Evolutionary conservation across 2,329 filamentous ascomycete genomes (phyloP).

Genomic region (Penicillium capsulatum): DNA sequence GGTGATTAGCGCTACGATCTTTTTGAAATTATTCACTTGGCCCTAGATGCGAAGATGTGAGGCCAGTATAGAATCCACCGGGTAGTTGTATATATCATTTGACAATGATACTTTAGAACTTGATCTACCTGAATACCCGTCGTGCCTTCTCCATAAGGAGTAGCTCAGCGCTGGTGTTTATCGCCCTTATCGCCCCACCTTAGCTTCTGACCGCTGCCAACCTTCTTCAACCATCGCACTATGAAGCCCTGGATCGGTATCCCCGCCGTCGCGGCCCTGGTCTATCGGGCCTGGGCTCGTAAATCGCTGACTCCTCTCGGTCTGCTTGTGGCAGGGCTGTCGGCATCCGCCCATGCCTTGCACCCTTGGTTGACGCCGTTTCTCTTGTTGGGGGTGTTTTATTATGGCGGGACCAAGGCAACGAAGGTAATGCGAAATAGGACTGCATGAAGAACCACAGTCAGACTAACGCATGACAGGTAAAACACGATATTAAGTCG

Average conservation of each 20-base stretch:
- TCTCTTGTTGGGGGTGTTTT: slow-evolving; percentile 75
- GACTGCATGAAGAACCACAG: too few relatives aligned
- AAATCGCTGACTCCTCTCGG: slow-evolving; percentile 76
- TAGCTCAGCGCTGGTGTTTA: too few relatives aligned
- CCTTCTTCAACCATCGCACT: slow-evolving; percentile 4
- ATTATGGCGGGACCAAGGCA: slow-evolving; percentile 74
- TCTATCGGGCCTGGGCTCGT: slow-evolving; percentile 64
- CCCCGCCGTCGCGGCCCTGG: slow-evolving; percentile 53
- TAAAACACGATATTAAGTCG: slow-evolving; percentile 84
- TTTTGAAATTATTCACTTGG: too few relatives aligned
- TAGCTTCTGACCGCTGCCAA: slow-evolving; percentile 13
- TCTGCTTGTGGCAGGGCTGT: slow-evolving; percentile 66
- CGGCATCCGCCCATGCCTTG: slow-evolving; percentile 75
- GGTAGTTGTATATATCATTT: too few relatives aligned
- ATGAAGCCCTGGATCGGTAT: slow-evolving; percentile 46
- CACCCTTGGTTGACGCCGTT: slow-evolving; percentile 96
- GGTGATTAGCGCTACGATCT: too few relatives aligned
- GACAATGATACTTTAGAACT: too few relatives aligned
- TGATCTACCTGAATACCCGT: too few relatives aligned
- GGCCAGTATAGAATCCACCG: too few relatives aligned
- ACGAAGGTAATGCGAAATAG: slow-evolving; percentile 67
- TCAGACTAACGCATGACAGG: too few relatives aligned
- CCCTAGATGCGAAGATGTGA: too few relatives aligned
- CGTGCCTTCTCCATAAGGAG: too few relatives aligned
- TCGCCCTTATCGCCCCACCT: slow-evolving; percentile 7